A percentile compares a stretch with the other conserved stretches of the same genome.
Conservation (phyloP, 108 stramenopile genomes). For the Cyclostephanos tholiformis region DNA sequence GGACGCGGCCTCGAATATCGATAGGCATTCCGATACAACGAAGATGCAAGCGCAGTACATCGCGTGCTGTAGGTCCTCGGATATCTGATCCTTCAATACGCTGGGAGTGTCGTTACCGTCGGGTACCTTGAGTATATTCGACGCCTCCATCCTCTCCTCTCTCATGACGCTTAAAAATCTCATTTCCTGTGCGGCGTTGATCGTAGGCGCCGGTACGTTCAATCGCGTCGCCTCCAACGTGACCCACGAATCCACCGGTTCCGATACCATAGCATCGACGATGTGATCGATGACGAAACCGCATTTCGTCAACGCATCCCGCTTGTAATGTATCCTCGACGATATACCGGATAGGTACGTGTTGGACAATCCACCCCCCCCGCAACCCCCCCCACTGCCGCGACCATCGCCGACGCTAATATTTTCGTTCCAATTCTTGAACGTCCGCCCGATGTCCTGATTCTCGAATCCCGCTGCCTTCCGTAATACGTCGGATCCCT, state of each 20-base stretch:
- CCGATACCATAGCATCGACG: conserved; percentile 85
- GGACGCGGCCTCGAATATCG: conserved; percentile 83
- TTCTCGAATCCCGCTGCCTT: conserved; percentile 67
- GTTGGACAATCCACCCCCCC: conserved; percentile 51
- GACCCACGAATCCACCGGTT: conserved; percentile 91
- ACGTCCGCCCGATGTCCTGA: conserved; percentile 73
- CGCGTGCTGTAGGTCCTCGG: conserved; percentile 83
- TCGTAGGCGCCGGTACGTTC: conserved; percentile 75
- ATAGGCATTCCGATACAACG: conserved; percentile 92
- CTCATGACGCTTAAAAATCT: conserved; percentile 75
- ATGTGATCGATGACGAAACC: conserved; percentile 74
- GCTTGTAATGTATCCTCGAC: conserved; percentile 69
- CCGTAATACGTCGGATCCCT: conserved; percentile 82
- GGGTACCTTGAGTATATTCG: conserved; percentile 67
- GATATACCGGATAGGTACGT: conserved; percentile 89
- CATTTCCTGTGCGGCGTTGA: conserved; percentile 88
- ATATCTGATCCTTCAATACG: conserved; percentile 77
- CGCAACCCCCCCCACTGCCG: too few relatives aligned
- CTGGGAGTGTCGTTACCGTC: conserved; percentile 52
- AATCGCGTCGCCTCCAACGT: conserved; percentile 87
- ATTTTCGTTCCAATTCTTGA: conserved; percentile 77
- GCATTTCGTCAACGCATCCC: conserved; percentile 66
- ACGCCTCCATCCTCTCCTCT: conserved; percentile 76
- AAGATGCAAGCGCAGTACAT: conserved; percentile 91
- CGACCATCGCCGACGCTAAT: too few relatives aligned